Conservation (phyloP, 768 basidiomycete genomes). For the Rhodosporidiobolus sp. region DNA sequence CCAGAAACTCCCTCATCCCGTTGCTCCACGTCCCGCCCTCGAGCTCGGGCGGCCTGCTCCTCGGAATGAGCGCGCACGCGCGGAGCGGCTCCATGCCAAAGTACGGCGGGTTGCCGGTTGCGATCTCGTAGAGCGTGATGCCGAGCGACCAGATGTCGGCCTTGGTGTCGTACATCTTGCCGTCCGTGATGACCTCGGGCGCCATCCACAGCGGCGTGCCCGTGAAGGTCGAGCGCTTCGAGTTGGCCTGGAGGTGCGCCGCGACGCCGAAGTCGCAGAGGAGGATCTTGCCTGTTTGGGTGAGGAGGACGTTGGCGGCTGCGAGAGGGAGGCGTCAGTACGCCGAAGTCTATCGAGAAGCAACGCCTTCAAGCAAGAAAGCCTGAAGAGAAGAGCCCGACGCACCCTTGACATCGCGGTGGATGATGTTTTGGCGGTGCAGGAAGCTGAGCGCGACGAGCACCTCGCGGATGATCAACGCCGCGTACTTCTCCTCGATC, state of each 20-base stretch:
- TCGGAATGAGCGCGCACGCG: slow-evolving; percentile 85
- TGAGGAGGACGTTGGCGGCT: slow-evolving; percentile 92
- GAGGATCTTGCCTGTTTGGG: slow-evolving; percentile 81
- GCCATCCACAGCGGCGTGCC: slow-evolving; percentile 99
- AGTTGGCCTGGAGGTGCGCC: slow-evolving; percentile 73
- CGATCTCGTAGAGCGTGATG: slow-evolving; percentile 93
- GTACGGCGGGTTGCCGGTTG: slow-evolving; percentile 82
- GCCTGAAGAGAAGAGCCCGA: background rate
- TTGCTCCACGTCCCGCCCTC: slow-evolving; percentile 57
- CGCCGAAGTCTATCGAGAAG: background rate
- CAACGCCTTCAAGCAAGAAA: background rate
- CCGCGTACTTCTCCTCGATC: slow-evolving; percentile 87
- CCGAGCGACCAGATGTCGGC: slow-evolving; percentile 98
- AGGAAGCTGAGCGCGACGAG: slow-evolving; percentile 81
- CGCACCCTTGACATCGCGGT: slow-evolving; percentile 82
- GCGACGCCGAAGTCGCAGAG: slow-evolving; percentile 99
- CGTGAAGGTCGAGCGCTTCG: slow-evolving; percentile 92
- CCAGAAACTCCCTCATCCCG: slow-evolving; percentile 84
- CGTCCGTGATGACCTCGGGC: slow-evolving; percentile 85
- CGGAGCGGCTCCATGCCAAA: slow-evolving; percentile 65
- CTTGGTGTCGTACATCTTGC: slow-evolving; percentile 90
- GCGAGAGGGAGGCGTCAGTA: background rate
- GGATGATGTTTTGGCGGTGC: slow-evolving; percentile 90
- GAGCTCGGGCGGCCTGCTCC: slow-evolving; percentile 71
- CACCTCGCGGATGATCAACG: slow-evolving; percentile 82